A percentile compares a stretch with the other conserved stretches of the same genome.
Conservation (phyloP, 257 asterid species). For the Solanum microdontum region DNA sequence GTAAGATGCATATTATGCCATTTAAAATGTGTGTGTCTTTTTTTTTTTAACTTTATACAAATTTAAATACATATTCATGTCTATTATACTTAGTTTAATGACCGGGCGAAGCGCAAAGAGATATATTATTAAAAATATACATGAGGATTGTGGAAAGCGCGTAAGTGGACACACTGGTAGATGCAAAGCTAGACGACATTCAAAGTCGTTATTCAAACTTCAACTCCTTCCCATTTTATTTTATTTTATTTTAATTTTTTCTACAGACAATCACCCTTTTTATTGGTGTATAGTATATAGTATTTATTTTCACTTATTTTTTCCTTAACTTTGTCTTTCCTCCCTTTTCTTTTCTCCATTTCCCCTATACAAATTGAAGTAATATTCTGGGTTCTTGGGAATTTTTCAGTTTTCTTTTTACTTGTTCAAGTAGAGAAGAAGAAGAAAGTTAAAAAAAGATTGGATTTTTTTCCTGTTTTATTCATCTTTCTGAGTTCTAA, state of each 20-base stretch:
- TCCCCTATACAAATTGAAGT: background rate
- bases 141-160: background rate
- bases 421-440: background rate
- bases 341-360: background rate
- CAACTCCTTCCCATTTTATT: background rate
- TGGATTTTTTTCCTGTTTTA: background rate
- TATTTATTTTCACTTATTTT: background rate
- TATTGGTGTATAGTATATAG: background rate
- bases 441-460: background rate
- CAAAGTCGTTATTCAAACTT: conserved; percentile 5
- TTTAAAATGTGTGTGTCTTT: accelerated
- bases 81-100: no score
- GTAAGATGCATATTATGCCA: no score
- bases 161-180: background rate
- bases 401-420: background rate
- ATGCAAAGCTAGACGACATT: background rate
- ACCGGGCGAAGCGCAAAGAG: accelerated
- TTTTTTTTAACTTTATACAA: no score
- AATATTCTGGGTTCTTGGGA: background rate
- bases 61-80: no score
- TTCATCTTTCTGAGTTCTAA: background rate
- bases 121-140: no score
- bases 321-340: background rate
- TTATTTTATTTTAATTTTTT: background rate
- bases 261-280: background rate